These are phyloP conservation scores for Backusella australiensis DNA, from an alignment of 192 early-diverging fungal species.

Conservation along the genomic window DNA sequence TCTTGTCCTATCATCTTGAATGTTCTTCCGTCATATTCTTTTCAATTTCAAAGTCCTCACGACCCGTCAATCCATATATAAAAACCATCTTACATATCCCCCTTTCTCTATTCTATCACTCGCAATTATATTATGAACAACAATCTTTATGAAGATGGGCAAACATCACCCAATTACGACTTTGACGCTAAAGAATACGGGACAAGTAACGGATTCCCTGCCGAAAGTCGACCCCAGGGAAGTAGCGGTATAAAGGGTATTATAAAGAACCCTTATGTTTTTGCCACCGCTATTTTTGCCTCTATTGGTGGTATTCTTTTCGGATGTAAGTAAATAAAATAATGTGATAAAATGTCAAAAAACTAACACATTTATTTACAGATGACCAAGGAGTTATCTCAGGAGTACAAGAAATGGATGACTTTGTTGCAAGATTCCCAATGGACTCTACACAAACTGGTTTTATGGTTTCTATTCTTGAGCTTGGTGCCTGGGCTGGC, in stretches of 20 bases:
- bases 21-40: neutral
- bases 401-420: constrained; percentile 35
- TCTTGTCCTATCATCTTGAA: neutral
- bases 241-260: constrained; percentile 26
- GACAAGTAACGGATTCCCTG: neutral
- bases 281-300: constrained; percentile 35
- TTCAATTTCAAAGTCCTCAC: neutral
- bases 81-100: neutral
- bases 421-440: constrained; percentile 21
- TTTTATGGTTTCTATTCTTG: constrained; percentile 52
- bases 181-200: neutral
- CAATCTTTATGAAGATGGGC: neutral
- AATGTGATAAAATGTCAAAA: neutral
- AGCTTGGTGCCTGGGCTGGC: constrained; percentile 63
- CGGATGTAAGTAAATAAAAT: constrained; percentile 29
- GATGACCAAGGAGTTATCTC: constrained; percentile 41
- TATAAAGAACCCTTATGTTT: constrained; percentile 30
- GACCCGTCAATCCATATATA: neutral
- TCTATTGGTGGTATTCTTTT: constrained; percentile 36
- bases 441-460: constrained; percentile 24
- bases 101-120: neutral
- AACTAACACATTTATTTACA: neutral
- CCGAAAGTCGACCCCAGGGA: neutral
- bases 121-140: neutral
- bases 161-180: neutral